Percentiles rank a stretch among this genome's conserved stretches.
Evolutionary conservation across 2,329 filamentous ascomycete genomes (phyloP).

Genomic region (Scedosporium boydii): DNA sequence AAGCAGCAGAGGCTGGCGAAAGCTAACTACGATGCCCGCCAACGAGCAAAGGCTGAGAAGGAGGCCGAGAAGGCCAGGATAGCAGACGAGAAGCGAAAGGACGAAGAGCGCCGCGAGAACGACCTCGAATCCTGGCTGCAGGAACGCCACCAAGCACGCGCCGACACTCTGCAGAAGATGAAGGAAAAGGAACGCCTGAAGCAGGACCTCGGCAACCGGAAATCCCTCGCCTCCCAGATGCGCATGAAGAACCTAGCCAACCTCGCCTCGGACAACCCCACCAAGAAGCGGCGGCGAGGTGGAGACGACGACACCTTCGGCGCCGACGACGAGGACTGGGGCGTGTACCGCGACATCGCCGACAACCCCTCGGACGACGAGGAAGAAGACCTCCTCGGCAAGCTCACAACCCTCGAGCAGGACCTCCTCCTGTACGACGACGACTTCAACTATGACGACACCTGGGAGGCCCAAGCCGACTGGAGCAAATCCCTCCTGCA

Average conservation of each 20-base stretch:
- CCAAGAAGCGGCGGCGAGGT: constrained; percentile 74
- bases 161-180: constrained; percentile 66
- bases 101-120: constrained; percentile 74
- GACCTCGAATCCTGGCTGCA: constrained; percentile 81
- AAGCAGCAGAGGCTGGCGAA: constrained; percentile 88
- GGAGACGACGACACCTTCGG: constrained; percentile 95
- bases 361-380: constrained; percentile 76
- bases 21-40: constrained; percentile 85
- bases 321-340: constrained; percentile 96
- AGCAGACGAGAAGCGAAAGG: constrained; percentile 73
- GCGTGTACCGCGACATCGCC: constrained; percentile 87
- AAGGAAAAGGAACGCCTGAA: constrained; percentile 91
- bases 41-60: constrained; percentile 92
- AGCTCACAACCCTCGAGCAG: constrained; percentile 67
- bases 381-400: constrained; percentile 72
- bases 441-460: constrained; percentile 84
- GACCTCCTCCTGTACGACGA: constrained; percentile 83
- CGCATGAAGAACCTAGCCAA: constrained; percentile 98
- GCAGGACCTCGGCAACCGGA: constrained; percentile 90
- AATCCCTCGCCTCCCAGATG: constrained; percentile 90
- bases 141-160: constrained; percentile 67
- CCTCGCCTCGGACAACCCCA: constrained; percentile 78
- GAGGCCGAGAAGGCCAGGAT: constrained; percentile 80
- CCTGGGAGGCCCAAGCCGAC: constrained; percentile 82
- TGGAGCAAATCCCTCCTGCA: constrained; percentile 91